Base-by-base conservation (phyloP, 2,329 filamentous ascomycete genomes). In the Hymenoscyphus fraxineus region DNA sequence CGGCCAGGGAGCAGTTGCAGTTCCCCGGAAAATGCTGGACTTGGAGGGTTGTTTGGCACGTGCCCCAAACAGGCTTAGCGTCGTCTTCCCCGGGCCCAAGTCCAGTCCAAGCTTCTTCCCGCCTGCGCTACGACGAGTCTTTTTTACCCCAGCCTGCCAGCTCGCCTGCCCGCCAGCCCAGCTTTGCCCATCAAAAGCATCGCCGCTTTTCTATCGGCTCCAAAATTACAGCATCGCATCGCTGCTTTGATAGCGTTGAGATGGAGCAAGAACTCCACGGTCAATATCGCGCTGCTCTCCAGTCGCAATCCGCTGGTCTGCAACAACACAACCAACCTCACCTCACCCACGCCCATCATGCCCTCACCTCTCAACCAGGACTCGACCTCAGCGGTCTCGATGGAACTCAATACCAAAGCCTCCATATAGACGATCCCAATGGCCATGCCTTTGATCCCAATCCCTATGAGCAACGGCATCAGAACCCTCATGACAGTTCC, bases 351-450 rank as follows among this genome's bases (percentile, higher is more conserved):
- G 63, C 63, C 22, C 74, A 75, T 61, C 73, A 75, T 59, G 68
- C 70, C 61, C 70, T 79, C 22, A 70, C 75, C 47, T 73, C 77
- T 38, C 77, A 78, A 64, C 62, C 74, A 66, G 71, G 72, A 71
- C 68, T 79, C 69, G 71, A 78, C 61, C 74, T 82, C 32, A 76
- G 78, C 66, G 71, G 70, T 60, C 76, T 82, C 64, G 77, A 80
- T 64, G 71, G 76, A n/a, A 57, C 55, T n/a, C 58, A 73, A 75
- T 64, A 78, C 61, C 76, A 76, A 58, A 71, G 73, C 56, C 73
- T 79, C 39, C 75, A 73, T 41, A 69, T 78, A 41, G 76, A 77
- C 62, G 69, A 74, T 66, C 72, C 76, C 41, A 73, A 73, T 62
- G 68, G 74, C 51, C 74, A 78, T 64, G 70, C 70, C 55, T 57